A percentile compares a stretch with the other conserved stretches of the same genome.
Evolutionary conservation across 1,139 yeast genomes (phyloP).

Genomic region (Scheffersomyces titani): DNA sequence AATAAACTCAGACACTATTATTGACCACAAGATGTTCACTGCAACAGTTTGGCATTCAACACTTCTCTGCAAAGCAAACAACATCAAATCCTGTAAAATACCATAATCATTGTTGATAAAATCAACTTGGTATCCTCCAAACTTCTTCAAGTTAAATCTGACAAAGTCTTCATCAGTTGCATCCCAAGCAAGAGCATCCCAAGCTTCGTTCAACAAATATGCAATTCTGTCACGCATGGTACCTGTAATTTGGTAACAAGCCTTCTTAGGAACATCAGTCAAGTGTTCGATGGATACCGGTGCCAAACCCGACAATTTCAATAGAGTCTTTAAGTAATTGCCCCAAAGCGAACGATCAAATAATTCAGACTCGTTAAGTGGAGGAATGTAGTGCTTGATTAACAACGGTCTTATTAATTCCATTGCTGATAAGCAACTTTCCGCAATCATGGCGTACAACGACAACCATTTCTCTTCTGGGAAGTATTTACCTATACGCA

Average conservation of each 20-base stretch:
- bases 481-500: constrained; percentile 60
- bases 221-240: constrained; percentile 66
- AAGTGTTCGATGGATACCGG: constrained; percentile 66
- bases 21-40: constrained; percentile 70
- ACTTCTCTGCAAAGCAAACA: constrained; percentile 71
- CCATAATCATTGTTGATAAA: constrained; percentile 62
- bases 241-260: constrained; percentile 64
- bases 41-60: constrained; percentile 64
- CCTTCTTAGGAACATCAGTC: constrained; percentile 72
- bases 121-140: constrained; percentile 75
- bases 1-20: constrained; percentile 66
- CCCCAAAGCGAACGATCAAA: constrained; percentile 67
- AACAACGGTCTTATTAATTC: constrained; percentile 60
- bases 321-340: constrained; percentile 57
- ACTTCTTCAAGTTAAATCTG: constrained; percentile 61
- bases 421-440: constrained; percentile 58
- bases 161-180: constrained; percentile 58
- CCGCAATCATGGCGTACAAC: constrained; percentile 59
- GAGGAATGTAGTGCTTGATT: constrained; percentile 55
- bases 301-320: constrained; percentile 53
- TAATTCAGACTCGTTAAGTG: constrained; percentile 45
- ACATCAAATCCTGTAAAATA: constrained; percentile 64
- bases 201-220: constrained; percentile 54
- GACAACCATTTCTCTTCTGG: constrained; percentile 74
- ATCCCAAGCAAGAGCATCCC: constrained; percentile 78